Evolutionary conservation across 1,284 basidiomycete species (phyloP), one percentile per base, ranked within the genome.

Genomic region (Rhodotorula sp.): DNA sequence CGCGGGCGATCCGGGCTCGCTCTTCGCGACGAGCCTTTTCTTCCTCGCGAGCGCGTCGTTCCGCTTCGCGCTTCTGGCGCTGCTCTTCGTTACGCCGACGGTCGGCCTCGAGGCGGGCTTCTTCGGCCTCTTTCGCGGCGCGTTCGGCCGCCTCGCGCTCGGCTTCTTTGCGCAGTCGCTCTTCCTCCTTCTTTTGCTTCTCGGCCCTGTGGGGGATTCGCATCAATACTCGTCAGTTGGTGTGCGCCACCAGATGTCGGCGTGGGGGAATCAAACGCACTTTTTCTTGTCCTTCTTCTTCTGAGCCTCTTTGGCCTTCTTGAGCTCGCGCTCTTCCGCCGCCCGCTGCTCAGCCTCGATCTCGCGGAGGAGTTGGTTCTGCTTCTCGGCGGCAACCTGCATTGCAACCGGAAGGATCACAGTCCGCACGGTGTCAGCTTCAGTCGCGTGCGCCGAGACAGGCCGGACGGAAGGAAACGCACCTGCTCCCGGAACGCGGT

Each of bases 211-310:
- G 12, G 19, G 19, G 23, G 38, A n/a, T 43, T 19, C 8, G 49
- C 34, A 43, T 6, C 19, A n/a, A 15, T 59, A 2, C 26, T 70
- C 19, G 14, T 16, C 6, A 12, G 21, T 1, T 18, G 23, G 18
- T 31, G 4, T 43, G 16, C 14, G 47, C 19, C 19, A 7, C 19
- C 52, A 15, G 26, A 45, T 5, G 43, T 28, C 21, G 23, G 60
- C 31, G 65, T n/a, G 26, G 14, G 6, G n/a, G 28, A 19, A 2
- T 21, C n/a, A 21, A 10, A 82, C 86, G 47, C 76, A 92, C 91
- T 85, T 88, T 85, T 91, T 92, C 88, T 95, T 95, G 81, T 95
- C 94, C 85, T 98, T 98, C 87, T 98, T 98, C 85, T 93, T 95
- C 86, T 97, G 92, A 82, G 94, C 94, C 83, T 97, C 93, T 76